A percentile compares a stretch with the other conserved stretches of the same genome.
These are phyloP conservation scores for Halophytophthora polymorphica DNA, from an alignment of 352 stramenopile genomes.

Conservation along the genomic window DNA sequence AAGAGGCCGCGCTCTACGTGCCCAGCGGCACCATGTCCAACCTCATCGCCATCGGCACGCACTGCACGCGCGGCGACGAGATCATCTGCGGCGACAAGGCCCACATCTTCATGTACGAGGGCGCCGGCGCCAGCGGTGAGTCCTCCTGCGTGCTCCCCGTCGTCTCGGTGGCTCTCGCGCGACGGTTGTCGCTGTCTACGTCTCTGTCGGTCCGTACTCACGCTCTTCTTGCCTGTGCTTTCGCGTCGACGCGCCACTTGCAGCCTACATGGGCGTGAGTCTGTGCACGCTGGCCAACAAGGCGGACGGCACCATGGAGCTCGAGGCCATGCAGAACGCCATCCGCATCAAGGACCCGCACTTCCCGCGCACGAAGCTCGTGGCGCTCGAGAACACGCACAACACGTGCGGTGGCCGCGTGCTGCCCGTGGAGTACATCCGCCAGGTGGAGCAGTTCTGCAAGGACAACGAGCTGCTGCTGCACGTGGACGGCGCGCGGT, in stretches of 20 bases:
- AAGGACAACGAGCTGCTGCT: constrained; percentile 80
- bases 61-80: constrained; percentile 92
- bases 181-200: not conserved
- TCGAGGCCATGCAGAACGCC: constrained; percentile 76
- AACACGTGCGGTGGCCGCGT: constrained; percentile 94
- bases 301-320: constrained; percentile 77
- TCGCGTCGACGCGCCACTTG: too few species aligned
- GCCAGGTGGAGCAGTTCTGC: constrained; percentile 67
- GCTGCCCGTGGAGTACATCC: constrained; percentile 84
- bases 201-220: constrained; percentile 1
- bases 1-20: constrained; percentile 94
- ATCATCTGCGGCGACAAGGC: constrained; percentile 94
- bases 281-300: constrained; percentile 83
- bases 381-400: constrained; percentile 98
- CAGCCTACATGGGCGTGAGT: constrained; percentile 89
- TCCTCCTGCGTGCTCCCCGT: too few species aligned
- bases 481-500: constrained; percentile 94
- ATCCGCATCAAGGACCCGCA: constrained; percentile 78
- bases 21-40: constrained; percentile 98
- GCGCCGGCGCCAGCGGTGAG: constrained; percentile 81
- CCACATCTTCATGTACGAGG: constrained; percentile 98
- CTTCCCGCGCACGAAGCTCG: constrained; percentile 83
- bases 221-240: constrained; percentile 1
- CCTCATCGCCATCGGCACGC: constrained; percentile 91
- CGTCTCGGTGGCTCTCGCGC: too few species aligned